Conservation (phyloP, 352 stramenopile species). For the Globisporangium spinosum region DNA sequence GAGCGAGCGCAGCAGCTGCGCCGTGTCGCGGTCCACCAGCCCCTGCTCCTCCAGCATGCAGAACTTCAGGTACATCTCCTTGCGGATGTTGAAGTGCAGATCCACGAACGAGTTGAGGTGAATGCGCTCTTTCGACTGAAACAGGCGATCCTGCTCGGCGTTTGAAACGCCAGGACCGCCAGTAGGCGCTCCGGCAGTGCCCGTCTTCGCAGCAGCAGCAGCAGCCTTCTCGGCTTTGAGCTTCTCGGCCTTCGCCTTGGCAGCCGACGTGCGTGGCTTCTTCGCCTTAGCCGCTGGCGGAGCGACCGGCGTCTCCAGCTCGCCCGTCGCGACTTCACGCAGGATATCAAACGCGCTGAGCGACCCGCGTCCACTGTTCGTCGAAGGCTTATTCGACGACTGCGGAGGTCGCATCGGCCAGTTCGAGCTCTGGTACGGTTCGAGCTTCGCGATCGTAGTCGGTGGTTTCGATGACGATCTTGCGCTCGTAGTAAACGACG, state of each 20-base stretch:
- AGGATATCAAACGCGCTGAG: constrained; percentile 85
- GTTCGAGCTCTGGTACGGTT: constrained; percentile 27
- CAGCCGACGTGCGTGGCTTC: constrained; percentile 6
- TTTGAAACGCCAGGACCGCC: constrained; percentile 7
- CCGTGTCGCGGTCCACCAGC: constrained; percentile 60
- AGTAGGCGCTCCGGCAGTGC: constrained; percentile 19
- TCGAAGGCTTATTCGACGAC: constrained; percentile 4
- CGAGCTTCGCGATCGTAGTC: constrained; percentile 6
- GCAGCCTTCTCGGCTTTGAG: constrained; percentile 9
- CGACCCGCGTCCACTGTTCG: constrained; percentile 17
- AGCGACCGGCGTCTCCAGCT: constrained; percentile 33
- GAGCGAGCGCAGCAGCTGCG: constrained; percentile 65
- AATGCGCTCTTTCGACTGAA: constrained; percentile 43
- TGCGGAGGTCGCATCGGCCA: constrained; percentile 18
- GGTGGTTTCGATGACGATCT: background rate
- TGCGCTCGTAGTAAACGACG: constrained; percentile 2
- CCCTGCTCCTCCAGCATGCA: constrained; percentile 75
- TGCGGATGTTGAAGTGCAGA: constrained; percentile 80
- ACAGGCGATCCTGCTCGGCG: constrained; percentile 24
- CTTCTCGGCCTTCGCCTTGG: constrained; percentile 13
- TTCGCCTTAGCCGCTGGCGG: constrained; percentile 26
- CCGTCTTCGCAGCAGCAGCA: constrained; percentile 15
- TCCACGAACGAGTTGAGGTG: constrained; percentile 82
- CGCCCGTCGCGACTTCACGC: constrained; percentile 63
- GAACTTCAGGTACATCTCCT: constrained; percentile 86